Percentiles rank a stretch among this genome's conserved stretches.
phyloP scores from a whole-genome alignment of 177 flowering plant genomes.

The Vitis hybrid region DNA sequence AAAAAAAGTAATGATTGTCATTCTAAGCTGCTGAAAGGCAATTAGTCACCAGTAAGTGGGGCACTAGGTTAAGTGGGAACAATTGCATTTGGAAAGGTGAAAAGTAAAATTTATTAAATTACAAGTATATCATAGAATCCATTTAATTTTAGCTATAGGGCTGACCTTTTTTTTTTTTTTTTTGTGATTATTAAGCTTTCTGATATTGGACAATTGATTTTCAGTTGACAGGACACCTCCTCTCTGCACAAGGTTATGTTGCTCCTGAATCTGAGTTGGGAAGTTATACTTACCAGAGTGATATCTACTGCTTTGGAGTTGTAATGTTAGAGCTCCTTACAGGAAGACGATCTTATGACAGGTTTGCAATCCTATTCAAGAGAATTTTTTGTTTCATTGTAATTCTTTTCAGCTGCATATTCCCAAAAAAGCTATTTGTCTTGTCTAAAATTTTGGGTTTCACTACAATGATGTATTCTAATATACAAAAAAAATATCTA shows the following conservation, averaged over 20 bases:
- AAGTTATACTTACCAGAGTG: conserved; percentile 57
- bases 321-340: conserved; percentile 77
- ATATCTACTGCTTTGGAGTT: conserved; percentile 73
- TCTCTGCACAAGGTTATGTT: conserved; percentile 41
- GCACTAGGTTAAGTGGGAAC: background rate
- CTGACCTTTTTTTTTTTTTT: background rate
- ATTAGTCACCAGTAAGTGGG: too few relatives aligned
- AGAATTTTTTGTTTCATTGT: background rate
- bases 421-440: too few relatives aligned
- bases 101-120: background rate
- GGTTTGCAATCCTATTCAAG: conserved; percentile 30
- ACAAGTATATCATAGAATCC: background rate
- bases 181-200: background rate
- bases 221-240: conserved; percentile 34
- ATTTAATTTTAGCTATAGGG: background rate
- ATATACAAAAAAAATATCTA: conserved; percentile 8
- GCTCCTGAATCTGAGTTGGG: conserved; percentile 69
- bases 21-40: too few relatives aligned
- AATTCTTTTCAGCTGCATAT: background rate
- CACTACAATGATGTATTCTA: background rate
- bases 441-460: background rate
- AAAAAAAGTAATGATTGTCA: too few relatives aligned
- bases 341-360: conserved; percentile 59
- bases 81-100: background rate
- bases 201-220: background rate